phyloP scores from a whole-genome alignment of 306 rosid genomes.

The Trifolium pratense region DNA sequence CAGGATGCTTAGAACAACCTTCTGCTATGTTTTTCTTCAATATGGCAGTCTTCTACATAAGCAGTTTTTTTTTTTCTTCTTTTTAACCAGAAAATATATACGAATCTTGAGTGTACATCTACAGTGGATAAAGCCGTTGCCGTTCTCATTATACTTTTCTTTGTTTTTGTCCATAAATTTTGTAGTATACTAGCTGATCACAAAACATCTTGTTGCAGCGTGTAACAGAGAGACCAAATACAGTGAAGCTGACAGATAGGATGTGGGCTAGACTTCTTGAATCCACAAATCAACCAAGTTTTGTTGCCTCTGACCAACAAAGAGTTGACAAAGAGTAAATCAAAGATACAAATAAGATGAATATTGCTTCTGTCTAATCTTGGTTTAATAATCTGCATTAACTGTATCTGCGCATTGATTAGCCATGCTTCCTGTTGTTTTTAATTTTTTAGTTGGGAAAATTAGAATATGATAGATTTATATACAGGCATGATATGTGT shows the following conservation, averaged over 20 bases:
- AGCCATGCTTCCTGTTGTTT: slow-evolving; percentile 8
- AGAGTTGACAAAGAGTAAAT: slow-evolving; percentile 37
- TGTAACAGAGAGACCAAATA: slow-evolving; percentile 78
- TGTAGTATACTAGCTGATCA: slow-evolving; percentile 25
- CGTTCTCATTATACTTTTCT: background rate
- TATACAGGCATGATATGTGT: background rate
- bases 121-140: background rate
- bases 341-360: slow-evolving; percentile 39
- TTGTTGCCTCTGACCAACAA: slow-evolving; percentile 50
- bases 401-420: slow-evolving; percentile 20
- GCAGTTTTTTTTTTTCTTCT: background rate
- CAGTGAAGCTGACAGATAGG: slow-evolving; percentile 68
- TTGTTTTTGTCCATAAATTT: background rate
- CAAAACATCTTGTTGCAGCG: slow-evolving; percentile 60
- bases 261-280: slow-evolving; percentile 99
- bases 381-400: slow-evolving; percentile 32
- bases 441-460: slow-evolving; percentile 22
- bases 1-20: background rate
- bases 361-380: slow-evolving; percentile 38
- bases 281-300: slow-evolving; percentile 93
- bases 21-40: background rate
- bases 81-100: background rate
- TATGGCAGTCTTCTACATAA: background rate
- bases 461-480: slow-evolving; percentile 9
- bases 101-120: background rate